Evolutionary conservation across 2,329 filamentous ascomycete species (phyloP).

Genomic region (Trichoderma sp.): DNA sequence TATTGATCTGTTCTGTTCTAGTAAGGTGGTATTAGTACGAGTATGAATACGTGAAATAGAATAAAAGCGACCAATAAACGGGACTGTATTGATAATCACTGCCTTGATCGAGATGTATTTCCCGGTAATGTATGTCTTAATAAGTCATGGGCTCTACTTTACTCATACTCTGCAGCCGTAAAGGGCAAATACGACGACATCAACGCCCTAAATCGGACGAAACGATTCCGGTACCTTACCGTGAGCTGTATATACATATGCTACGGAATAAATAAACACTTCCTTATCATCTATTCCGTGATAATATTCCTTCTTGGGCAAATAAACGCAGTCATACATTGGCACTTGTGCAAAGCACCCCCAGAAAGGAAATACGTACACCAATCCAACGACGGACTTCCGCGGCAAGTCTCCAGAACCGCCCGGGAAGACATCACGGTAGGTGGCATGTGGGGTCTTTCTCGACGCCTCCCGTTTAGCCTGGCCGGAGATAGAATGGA

Average conservation of each 20-base stretch:
- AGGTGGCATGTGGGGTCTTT: background rate
- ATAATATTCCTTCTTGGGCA: background rate
- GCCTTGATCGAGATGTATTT: background rate
- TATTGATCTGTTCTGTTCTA: background rate
- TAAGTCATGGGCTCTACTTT: background rate
- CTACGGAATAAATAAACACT: background rate
- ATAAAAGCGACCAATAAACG: background rate
- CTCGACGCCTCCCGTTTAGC: background rate
- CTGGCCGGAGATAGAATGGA: background rate
- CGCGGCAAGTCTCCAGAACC: background rate
- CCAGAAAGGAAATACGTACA: background rate
- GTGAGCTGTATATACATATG: background rate
- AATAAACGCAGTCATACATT: background rate
- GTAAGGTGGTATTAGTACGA: background rate
- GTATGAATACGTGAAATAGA: background rate
- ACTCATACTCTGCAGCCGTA: background rate
- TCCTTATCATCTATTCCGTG: background rate
- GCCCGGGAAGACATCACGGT: constrained; percentile 11
- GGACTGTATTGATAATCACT: background rate
- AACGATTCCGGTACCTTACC: background rate
- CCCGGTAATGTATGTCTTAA: background rate
- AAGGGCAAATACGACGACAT: background rate
- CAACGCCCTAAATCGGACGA: background rate
- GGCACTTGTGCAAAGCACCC: background rate
- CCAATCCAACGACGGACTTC: background rate